phyloP scores from a whole-genome alignment of 164 flowering plant genomes.

The Piper betle region DNA sequence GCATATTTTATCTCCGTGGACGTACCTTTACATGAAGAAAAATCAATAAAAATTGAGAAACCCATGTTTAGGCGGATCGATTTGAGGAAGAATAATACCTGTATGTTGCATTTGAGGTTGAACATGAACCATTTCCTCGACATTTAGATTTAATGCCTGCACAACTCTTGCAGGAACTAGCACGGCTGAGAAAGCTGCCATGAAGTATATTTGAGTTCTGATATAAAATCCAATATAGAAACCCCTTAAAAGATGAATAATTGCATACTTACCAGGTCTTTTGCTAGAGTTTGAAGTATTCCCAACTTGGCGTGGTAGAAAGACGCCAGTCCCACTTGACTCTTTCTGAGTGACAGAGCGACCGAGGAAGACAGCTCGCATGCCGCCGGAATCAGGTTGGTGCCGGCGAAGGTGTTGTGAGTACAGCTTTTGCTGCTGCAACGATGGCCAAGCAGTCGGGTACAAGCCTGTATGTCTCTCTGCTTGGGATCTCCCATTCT shows the following conservation, averaged over 20 bases:
- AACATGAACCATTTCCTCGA: slow-evolving; percentile 26
- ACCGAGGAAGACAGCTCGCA: slow-evolving; percentile 43
- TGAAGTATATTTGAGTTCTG: neutral
- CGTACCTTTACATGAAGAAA: neutral
- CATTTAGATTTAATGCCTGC: slow-evolving; percentile 51
- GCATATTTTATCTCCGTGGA: slow-evolving; percentile 12
- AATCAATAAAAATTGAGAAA: neutral
- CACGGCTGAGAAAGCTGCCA: slow-evolving; percentile 48
- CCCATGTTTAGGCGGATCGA: neutral
- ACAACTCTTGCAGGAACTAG: slow-evolving; percentile 60
- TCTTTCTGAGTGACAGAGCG: slow-evolving; percentile 27
- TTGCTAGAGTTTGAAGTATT: slow-evolving; percentile 27
- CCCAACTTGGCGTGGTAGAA: slow-evolving; percentile 38
- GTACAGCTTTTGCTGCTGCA: slow-evolving; percentile 30
- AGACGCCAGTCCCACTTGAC: slow-evolving; percentile 56
- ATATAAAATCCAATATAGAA: neutral
- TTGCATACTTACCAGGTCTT: slow-evolving; percentile 28
- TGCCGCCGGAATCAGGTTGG: slow-evolving; percentile 25
- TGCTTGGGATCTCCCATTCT: neutral
- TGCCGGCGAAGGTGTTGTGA: neutral
- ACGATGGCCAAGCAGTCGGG: slow-evolving; percentile 48
- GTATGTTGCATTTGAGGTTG: slow-evolving; percentile 16
- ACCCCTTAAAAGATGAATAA: neutral
- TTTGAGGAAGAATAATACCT: neutral
- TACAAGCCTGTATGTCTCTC: slow-evolving; percentile 24